Base-by-base conservation (phyloP, 441 rosid genomes). In the Syzygium syzygioides region DNA sequence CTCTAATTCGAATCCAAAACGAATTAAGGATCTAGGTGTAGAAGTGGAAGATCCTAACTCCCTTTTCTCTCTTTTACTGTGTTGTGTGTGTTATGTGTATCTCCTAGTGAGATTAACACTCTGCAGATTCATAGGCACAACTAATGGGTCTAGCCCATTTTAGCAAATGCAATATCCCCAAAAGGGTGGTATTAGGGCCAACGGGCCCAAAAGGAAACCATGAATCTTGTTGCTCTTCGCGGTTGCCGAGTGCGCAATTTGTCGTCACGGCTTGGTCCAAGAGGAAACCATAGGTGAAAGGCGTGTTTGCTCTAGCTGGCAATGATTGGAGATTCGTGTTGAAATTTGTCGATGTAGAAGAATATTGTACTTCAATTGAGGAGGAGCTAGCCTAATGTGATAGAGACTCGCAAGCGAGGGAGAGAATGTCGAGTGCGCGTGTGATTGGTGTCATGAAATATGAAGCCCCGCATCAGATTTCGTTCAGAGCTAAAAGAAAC, bases 401-500 rank as follows among this genome's bases (percentile, higher is more conserved):
- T 37, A 37, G 50, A 71, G 80, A 37, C 8, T 3, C 1, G 1
- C 80, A 71, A 0, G 0, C 1, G 17, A 41, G 5, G 26, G 1
- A 37, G 3, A 20, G 15, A 37, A 3, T 20, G 80, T 37, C 50
- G 45, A 71, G 26, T 37, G 26, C 28, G 37, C 80, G 19, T 11
- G 50, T 71, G 45, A 68, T 34, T 9, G 26, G 26, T 3, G 1
- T 68, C 2, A 5, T 34, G 8, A 68, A 68, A 19, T 68, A 32
- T 9, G 45, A 30, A 32, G 23, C 9, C 41, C 41, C 1, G 1
- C 23, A 0, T 64, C 0, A 0, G 0, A 64, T 30, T 8, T 66
- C 3, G 1, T 60, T n/a, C 14, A 15, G 1, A 64, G 23, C 23
- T 30, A 7, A 30, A 64, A 30, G 20, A 18, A 64, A n/a, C 32